Evolutionary conservation across 441 rosid species (phyloP).

Genomic region (Raphanus hybrid): DNA sequence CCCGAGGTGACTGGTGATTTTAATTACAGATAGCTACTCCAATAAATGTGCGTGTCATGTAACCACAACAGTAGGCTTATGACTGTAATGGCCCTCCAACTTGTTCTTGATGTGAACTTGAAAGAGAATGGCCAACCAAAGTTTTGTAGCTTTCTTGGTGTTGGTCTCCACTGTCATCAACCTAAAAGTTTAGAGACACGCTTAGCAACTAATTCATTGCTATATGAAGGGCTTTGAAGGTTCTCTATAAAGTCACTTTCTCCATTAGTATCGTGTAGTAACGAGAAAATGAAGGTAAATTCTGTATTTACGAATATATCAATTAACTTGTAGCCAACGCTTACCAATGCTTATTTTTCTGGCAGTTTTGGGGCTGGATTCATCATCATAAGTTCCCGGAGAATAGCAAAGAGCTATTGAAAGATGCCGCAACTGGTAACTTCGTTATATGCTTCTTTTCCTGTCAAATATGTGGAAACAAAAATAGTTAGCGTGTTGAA

Average conservation of each 20-base stretch:
- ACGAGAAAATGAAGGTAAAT: conserved; percentile 77
- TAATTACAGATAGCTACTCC: conserved; percentile 34
- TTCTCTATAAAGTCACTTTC: conserved; percentile 46
- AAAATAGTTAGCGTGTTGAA: conserved; percentile 27
- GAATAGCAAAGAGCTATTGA: conserved; percentile 58
- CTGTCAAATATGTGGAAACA: conserved; percentile 32
- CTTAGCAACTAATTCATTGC: conserved; percentile 52
- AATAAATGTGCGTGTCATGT: conserved; percentile 24
- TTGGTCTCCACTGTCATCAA: conserved; percentile 54
- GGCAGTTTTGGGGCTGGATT: conserved; percentile 91
- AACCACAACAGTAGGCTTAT: conserved; percentile 35
- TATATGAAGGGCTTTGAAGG: conserved; percentile 38
- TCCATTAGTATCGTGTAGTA: conserved; percentile 42
- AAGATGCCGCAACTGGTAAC: conserved; percentile 74
- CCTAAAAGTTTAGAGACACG: conserved; percentile 47
- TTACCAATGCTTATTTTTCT: conserved; percentile 46
- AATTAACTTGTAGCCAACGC: conserved; percentile 44
- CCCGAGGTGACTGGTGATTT: conserved; percentile 36
- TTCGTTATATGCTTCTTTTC: conserved; percentile 33
- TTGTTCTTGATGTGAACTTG: conserved; percentile 69
- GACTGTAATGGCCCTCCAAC: conserved; percentile 46
- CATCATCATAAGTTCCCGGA: conserved; percentile 59
- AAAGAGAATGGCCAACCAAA: conserved; percentile 73
- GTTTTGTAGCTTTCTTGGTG: conserved; percentile 76
- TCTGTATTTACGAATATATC: conserved; percentile 28